Base-by-base conservation (phyloP, 1,284 basidiomycete species). In the Tilletia setariae region DNA sequence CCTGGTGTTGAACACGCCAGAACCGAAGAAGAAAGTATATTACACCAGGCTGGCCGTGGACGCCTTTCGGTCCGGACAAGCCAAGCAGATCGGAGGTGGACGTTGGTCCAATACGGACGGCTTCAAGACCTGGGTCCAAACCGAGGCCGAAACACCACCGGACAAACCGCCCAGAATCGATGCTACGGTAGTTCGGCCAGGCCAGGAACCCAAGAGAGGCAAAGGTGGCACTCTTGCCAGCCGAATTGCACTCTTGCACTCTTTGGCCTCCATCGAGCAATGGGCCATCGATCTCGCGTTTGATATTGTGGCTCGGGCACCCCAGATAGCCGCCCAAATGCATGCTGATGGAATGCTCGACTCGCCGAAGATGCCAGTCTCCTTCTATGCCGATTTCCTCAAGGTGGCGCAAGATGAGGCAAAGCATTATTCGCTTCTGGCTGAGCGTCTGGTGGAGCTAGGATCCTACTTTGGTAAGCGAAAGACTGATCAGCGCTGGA, bases 221-320 rank as follows among this genome's bases (percentile, higher is more conserved):
- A 85, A 85, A 56, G 86, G 85, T 7, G 86, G 86, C 0, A 84
- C 83, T 2, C 83, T 86, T 56, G 89, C 88, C 81, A 91, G 88
- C 74, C 85, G 89, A 23, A 89, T 90, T 2, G 87, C 89, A 3
- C 87, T 93, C 87, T 84, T 94, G 23, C 86, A 93, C 84, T 90
- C 91, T 1, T 84, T 94, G 3, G 92, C 92, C 0, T 93, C 93
- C 80, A 93, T 95, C 65, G 92, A 94, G 77, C 92, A 93, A 79
- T 95, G 91, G 90, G 92, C 92, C 19, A 80, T 83, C 40, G 81
- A 83, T 65, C 72, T 84, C n/a, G 79, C 83, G 1, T 82, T 79
- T 70, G 81, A 83, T 77, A 92, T 92, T 70, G 91, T 93, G 77
- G 91, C 89, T 1, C 87, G 91, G 15, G 77, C 72, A 13, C 75